These are phyloP conservation scores for Suhomyces coccinellae DNA, from an alignment of 1,139 yeast species.

Conservation along the genomic window DNA sequence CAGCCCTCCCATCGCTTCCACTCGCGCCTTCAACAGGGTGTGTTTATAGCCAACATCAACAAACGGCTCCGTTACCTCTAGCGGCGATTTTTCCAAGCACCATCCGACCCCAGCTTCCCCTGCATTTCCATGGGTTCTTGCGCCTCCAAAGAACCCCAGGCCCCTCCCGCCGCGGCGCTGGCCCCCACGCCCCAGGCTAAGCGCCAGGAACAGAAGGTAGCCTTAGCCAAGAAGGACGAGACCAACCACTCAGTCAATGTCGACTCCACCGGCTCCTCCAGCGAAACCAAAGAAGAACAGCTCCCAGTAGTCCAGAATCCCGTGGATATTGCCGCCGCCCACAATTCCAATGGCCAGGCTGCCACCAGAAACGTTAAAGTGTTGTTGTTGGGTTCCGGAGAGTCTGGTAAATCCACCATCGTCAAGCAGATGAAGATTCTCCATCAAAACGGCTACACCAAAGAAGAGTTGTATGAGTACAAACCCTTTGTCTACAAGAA, in stretches of 20 bases:
- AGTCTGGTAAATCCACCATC: constrained; percentile 76
- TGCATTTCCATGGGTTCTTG: constrained; percentile 29
- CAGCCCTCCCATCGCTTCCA: too few species aligned
- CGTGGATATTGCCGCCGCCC: constrained; percentile 12
- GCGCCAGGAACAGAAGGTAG: constrained; percentile 15
- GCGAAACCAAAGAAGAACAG: constrained; percentile 12
- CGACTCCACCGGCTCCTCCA: constrained; percentile 23
- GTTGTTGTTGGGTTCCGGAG: constrained; percentile 73
- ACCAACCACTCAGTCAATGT: constrained; percentile 7
- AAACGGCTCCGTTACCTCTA: too few species aligned
- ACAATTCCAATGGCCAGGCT: constrained; percentile 4
- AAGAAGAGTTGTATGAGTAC: constrained; percentile 63
- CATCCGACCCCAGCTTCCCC: neutral
- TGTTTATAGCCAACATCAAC: neutral
- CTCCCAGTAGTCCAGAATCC: constrained; percentile 10
- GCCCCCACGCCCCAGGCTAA: constrained; percentile 12
- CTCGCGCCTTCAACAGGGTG: too few species aligned
- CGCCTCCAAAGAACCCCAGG: constrained; percentile 26
- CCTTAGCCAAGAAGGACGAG: constrained; percentile 16
- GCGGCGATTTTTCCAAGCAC: neutral
- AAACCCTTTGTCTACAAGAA: constrained; percentile 71
- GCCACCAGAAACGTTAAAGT: constrained; percentile 54
- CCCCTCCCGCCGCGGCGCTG: constrained; percentile 5
- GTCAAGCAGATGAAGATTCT: constrained; percentile 73
- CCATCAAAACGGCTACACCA: constrained; percentile 68